Base-by-base conservation (phyloP, 257 asterid species). In the Plantago elongata region DNA sequence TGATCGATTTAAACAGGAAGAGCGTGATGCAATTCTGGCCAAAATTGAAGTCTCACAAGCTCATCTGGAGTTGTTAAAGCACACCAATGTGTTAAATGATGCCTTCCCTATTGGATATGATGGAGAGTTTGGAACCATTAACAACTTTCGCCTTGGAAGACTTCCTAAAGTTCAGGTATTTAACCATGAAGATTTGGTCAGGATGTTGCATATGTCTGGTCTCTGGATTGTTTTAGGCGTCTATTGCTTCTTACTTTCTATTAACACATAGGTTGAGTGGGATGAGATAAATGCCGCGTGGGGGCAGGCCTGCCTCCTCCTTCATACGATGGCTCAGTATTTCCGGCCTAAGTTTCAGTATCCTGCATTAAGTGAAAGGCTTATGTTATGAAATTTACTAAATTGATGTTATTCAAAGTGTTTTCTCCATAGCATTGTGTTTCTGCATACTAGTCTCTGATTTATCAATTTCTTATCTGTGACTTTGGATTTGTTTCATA, bases 241-340 rank as follows among this genome's bases (percentile, higher is more conserved):
- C 2, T 30, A 40, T 57, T 63, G 60, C 30, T 12, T 29, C 15
- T 63, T 51, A 40, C 13, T 60, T 45, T 52, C 46, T 30, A 0
- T 61, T 44, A 43, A 52, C 65, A 64, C 46, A 60, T 67, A 93
- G 99, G 99, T 93, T 70, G 99, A 93, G 77, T 93, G 99, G 99
- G 99, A 93, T 67, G 97, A 93, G 89, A 89, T 93, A 79, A 89
- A 93, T 83, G 99, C 99, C 65, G 97, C 99, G 45, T 89, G 99
- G 97, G 99, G 99, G 51, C 99, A 93, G 78, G 95, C 97, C 46
- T 93, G 99, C 75, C 96, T 93, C 73, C 96, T 93, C 52, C 97
- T 93, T 66, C 99, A 89, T 71, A 89, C 96, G 11, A 93, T 93
- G 99, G 96, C 96, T 75, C 96, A 93, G 48, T 82, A 93, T 77